These are phyloP conservation scores for Hyphopichia wangnamkhiaoensis DNA, from an alignment of 1,139 yeast genomes.

Conservation along the genomic window DNA sequence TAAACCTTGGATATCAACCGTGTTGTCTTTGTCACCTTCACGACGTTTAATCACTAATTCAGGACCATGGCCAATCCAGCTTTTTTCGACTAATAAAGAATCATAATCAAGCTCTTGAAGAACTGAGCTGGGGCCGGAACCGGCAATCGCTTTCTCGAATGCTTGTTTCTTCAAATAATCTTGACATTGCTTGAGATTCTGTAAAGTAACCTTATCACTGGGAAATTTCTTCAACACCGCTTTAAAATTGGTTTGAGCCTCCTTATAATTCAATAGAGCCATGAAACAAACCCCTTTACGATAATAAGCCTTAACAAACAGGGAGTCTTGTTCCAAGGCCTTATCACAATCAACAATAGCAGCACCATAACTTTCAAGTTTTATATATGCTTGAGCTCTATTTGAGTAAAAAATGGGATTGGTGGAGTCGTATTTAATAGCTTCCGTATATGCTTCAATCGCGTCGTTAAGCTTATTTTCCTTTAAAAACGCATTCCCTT, in stretches of 20 bases:
- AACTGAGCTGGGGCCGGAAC: slow-evolving; percentile 46
- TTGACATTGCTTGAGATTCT: slow-evolving; percentile 64
- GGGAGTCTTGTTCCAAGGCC: slow-evolving; percentile 68
- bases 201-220: slow-evolving; percentile 66
- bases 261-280: slow-evolving; percentile 75
- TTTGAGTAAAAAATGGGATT: slow-evolving; percentile 80
- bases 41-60: slow-evolving; percentile 42
- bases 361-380: slow-evolving; percentile 81
- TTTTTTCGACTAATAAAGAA: slow-evolving; percentile 53
- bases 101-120: slow-evolving; percentile 49
- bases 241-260: slow-evolving; percentile 72
- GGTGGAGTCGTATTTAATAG: slow-evolving; percentile 67
- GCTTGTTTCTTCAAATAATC: slow-evolving; percentile 71
- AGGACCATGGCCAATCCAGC: slow-evolving; percentile 71
- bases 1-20: slow-evolving; percentile 34
- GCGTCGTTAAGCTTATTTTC: slow-evolving; percentile 67
- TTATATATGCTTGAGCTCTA: slow-evolving; percentile 87
- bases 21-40: slow-evolving; percentile 20
- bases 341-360: slow-evolving; percentile 76
- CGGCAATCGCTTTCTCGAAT: slow-evolving; percentile 85
- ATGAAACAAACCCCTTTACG: slow-evolving; percentile 82
- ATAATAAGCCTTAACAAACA: slow-evolving; percentile 74
- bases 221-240: slow-evolving; percentile 65
- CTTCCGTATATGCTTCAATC: slow-evolving; percentile 67
- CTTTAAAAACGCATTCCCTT: slow-evolving; percentile 74